Conservation (phyloP, 441 rosid genomes). For the Gossypium aridum region DNA sequence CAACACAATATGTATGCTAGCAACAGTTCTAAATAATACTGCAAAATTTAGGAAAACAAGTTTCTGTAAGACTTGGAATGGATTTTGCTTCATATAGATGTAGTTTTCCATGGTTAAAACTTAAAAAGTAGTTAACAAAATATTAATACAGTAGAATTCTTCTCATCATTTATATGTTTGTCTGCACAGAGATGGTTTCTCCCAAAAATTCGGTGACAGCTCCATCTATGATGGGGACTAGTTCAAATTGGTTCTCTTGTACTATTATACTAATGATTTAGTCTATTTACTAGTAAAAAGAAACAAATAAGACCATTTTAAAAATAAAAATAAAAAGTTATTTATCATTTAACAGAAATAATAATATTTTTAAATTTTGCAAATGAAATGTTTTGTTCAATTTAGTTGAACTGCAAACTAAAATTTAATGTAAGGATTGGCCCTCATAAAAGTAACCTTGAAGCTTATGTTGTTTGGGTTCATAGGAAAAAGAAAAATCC, state of each 20-base stretch:
- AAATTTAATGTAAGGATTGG: background rate
- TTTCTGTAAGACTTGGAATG: background rate
- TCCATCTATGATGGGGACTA: background rate
- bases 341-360: background rate
- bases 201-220: background rate
- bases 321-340: background rate
- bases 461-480: background rate
- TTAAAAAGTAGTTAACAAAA: background rate
- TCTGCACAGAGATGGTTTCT: background rate
- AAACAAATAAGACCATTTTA: background rate
- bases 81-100: background rate
- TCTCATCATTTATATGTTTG: background rate
- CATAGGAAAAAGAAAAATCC: background rate
- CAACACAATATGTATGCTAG: background rate
- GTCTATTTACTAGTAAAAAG: background rate
- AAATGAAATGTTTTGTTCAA: background rate
- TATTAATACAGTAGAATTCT: background rate
- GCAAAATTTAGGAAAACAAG: background rate
- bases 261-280: background rate
- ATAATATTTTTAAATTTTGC: background rate
- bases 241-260: background rate
- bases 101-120: background rate
- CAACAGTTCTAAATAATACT: background rate
- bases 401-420: background rate
- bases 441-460: background rate